These are phyloP conservation scores for Chaetothyriales sp. DNA, from an alignment of 2,329 filamentous ascomycete genomes.

Conservation along the genomic window DNA sequence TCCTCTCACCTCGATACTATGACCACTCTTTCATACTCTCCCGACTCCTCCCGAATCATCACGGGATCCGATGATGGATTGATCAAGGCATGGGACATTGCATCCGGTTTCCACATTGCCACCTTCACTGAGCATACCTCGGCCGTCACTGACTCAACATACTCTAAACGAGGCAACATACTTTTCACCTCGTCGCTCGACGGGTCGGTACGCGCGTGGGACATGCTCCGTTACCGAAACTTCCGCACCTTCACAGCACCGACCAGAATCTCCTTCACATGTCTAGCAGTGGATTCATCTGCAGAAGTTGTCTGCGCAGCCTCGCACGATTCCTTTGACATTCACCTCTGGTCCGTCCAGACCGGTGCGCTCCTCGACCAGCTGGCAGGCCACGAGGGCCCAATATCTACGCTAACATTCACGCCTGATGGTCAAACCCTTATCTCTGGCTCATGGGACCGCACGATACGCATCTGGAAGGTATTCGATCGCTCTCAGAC, in stretches of 20 bases:
- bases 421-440: conserved; percentile 70
- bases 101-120: conserved; percentile 92
- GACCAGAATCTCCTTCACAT: conserved; percentile 79
- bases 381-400: conserved; percentile 82
- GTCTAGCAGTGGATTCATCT: conserved; percentile 88
- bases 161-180: conserved; percentile 87
- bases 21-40: conserved; percentile 84
- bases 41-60: conserved; percentile 81
- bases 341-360: conserved; percentile 97
- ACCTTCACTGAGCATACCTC: conserved; percentile 96
- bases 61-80: conserved; percentile 94
- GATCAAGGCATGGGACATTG: conserved; percentile 95
- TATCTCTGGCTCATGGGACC: conserved; percentile 91
- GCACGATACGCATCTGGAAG: conserved; percentile 88
- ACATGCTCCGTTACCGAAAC: conserved; percentile 87
- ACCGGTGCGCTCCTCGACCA: conserved; percentile 89
- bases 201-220: conserved; percentile 88
- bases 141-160: conserved; percentile 82
- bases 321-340: conserved; percentile 88
- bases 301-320: conserved; percentile 93
- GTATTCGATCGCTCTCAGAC: conserved; percentile 90
- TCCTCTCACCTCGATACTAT: conserved; percentile 94
- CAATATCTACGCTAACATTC: conserved; percentile 76
- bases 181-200: conserved; percentile 91
- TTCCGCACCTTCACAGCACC: conserved; percentile 96